Evolutionary conservation across 352 stramenopile genomes (phyloP), one percentile per base, ranked within the genome.

Genomic region (Labyrinthula sp.): DNA sequence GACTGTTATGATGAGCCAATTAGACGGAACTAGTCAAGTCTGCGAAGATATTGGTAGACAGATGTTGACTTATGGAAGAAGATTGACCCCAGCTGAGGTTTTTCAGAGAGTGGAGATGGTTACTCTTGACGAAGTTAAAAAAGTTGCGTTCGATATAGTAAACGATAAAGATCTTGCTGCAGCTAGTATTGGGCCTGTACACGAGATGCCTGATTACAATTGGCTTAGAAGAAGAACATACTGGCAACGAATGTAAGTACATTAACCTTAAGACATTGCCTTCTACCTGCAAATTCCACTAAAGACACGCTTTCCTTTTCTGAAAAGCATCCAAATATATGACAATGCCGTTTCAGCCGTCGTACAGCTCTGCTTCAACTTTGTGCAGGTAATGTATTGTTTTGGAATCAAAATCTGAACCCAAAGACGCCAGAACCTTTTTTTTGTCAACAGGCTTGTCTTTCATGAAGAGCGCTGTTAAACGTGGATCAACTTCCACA

Each of bases 1-100:
- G 75, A 85, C 88, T 34, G 95, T 89, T 64, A 94, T 99, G 83
- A 67, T 99, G 36, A 95, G 95, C 82, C 83, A 94, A 59, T 69
- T 99, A 23, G 90, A 99, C 59, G 86, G 81, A 45, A 92, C 93
- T 48, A 86, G 83, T 47, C 85, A 89, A 33, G 86, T 96, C 40
- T 92, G 81, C 58, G 92, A 99, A 72, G 90, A 99, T 67, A 99
- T 99, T 63, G 90, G 90, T 54, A 83, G 92, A 41, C 89, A 97
- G 60, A 61, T 63, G 52, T 48, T 66, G 24, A 59, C 54, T 26
- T 90, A 89, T 62, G 75, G 75, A 36, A 81, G 91, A 49, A 75
- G 89, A 41, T 79, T 99, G 69, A 95, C 86, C 24, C 81, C 86
- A 14, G 89, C 89, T 15, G 91, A 99, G 69, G 90, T 96, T 65